A percentile compares a stretch with the other conserved stretches of the same genome.
These are phyloP conservation scores for Viola odorata DNA, from an alignment of 345 rosid genomes.

Conservation along the genomic window DNA sequence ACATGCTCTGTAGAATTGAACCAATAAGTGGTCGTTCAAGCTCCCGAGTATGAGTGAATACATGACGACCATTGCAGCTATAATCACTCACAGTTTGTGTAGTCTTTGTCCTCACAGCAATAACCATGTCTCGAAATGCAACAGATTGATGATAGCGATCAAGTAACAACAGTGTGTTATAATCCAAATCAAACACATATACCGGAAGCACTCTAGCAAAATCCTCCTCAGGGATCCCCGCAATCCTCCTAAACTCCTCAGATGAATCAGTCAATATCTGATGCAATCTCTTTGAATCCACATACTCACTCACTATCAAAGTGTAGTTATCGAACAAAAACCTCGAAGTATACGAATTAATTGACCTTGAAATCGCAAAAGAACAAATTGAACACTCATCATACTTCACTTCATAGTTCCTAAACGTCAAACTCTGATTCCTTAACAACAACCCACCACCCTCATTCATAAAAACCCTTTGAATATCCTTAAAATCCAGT, in stretches of 20 bases:
- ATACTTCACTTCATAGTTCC: conserved; percentile 49
- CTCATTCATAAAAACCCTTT: conserved; percentile 66
- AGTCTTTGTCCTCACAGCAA: conserved; percentile 84
- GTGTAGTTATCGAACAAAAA: conserved; percentile 94
- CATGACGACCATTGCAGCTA: conserved; percentile 87
- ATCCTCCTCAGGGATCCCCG: conserved; percentile 72
- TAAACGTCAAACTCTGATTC: conserved; percentile 67
- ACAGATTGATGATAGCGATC: conserved; percentile 89
- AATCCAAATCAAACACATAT: conserved; percentile 89
- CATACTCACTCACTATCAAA: conserved; percentile 88
- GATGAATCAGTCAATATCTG: conserved; percentile 71
- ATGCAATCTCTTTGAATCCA: conserved; percentile 93
- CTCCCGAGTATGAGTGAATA: conserved; percentile 72
- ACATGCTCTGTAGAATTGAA: conserved; percentile 93
- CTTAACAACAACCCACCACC: conserved; percentile 64
- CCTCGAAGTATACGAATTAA: conserved; percentile 86
- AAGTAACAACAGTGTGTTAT: conserved; percentile 52
- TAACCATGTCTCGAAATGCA: conserved; percentile 88
- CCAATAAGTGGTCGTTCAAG: conserved; percentile 85
- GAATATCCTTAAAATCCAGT: conserved; percentile 65
- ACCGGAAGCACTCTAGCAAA: conserved; percentile 76
- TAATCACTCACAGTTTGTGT: conserved; percentile 91
- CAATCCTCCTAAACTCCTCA: conserved; percentile 68
- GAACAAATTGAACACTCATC: conserved; percentile 80
- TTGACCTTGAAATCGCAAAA: conserved; percentile 67